Base-by-base conservation (phyloP, 2,329 filamentous ascomycete genomes). In the Domatiomyces catenatus region DNA sequence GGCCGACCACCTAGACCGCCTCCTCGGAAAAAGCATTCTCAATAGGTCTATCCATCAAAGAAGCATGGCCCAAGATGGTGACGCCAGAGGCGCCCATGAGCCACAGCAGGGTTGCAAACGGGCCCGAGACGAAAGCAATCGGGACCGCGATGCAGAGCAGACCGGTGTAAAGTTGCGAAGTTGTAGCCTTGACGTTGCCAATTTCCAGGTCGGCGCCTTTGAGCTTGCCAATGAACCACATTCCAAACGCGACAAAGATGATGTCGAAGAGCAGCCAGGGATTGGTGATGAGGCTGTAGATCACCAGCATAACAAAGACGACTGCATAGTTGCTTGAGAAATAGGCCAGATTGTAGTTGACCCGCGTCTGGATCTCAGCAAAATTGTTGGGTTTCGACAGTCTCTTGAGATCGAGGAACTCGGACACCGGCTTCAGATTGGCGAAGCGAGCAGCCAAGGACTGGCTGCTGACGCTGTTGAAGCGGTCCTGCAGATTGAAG, bases 11-110 rank as follows among this genome's bases (percentile, higher is more conserved):
- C 82, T 96, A 98, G 85, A 98, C 92, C 89, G 92, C 90, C 90
- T 98, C 92, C 89, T 93, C 92, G 78, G 90, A 95, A 95, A 98
- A 98, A 95, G 89, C 89, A 89, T 93, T 90, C 82, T 96, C 92
- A 75, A 96, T 94, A 53, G 90, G 90, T 79, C 94, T 95, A 69
- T 96, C 90, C 84, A 96, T 82, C 67, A 96, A 80, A 57, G 88
- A 78, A 61, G 92, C 92, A 73, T 98, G 92, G 70, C 92, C 92
- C 59, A 96, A 74, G 60, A 96, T 93, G 66, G 83, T 86, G 67
- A 95, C 87, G 67, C 87, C 89, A 61, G 85, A 90, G 62, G 92
- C 92, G 67, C 92, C 92, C 65, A 96, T 87, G 66, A 98, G 78
- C 92, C 92, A 96, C 62, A 96, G 80, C 61, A 89, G 77, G 48